These are phyloP conservation scores for Globisporangium echinulatum DNA, from an alignment of 352 stramenopile genomes.

Conservation along the genomic window DNA sequence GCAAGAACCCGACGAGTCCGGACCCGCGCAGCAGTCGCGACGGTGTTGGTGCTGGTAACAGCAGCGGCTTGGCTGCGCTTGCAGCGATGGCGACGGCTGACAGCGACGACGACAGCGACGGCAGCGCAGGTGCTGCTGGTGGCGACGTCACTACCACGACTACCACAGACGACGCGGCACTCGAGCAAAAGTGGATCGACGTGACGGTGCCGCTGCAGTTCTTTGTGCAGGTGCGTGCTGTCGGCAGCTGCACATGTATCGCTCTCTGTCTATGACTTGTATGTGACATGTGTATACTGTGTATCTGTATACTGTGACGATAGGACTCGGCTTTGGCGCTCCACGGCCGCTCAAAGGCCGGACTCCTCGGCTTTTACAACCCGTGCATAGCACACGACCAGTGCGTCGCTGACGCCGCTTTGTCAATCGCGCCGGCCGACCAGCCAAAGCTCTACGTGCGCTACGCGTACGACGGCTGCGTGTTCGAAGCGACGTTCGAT, in stretches of 20 bases:
- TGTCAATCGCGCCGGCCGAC: slow-evolving; percentile 2
- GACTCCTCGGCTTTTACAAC: slow-evolving; percentile 79
- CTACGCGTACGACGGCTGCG: slow-evolving; percentile 60
- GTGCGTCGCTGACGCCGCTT: slow-evolving; percentile 27
- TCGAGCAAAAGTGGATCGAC: slow-evolving; percentile 61
- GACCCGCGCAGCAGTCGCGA: slow-evolving; percentile 16
- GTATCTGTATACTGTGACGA: background rate
- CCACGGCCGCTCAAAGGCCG: slow-evolving; percentile 49
- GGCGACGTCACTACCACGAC: slow-evolving; percentile 6
- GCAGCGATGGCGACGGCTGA: slow-evolving; percentile 11
- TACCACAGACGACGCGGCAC: background rate
- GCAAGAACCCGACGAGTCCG: slow-evolving; percentile 58
- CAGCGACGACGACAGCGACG: slow-evolving; percentile 14
- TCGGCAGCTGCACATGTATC: too few species aligned
- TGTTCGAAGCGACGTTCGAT: slow-evolving; percentile 81
- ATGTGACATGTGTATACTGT: background rate
- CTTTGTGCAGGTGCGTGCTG: slow-evolving; percentile 52
- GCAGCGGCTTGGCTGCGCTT: slow-evolving; percentile 12
- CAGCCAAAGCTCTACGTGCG: slow-evolving; percentile 73
- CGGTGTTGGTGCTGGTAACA: too few species aligned
- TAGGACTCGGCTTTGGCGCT: slow-evolving; percentile 59
- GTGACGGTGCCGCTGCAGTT: slow-evolving; percentile 78
- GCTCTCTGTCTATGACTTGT: background rate
- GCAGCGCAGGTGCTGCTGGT: slow-evolving; percentile 13
- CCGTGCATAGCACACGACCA: slow-evolving; percentile 51